These are phyloP conservation scores for Aquanectria penicillioides DNA, from an alignment of 2,329 filamentous ascomycete genomes.

Conservation along the genomic window DNA sequence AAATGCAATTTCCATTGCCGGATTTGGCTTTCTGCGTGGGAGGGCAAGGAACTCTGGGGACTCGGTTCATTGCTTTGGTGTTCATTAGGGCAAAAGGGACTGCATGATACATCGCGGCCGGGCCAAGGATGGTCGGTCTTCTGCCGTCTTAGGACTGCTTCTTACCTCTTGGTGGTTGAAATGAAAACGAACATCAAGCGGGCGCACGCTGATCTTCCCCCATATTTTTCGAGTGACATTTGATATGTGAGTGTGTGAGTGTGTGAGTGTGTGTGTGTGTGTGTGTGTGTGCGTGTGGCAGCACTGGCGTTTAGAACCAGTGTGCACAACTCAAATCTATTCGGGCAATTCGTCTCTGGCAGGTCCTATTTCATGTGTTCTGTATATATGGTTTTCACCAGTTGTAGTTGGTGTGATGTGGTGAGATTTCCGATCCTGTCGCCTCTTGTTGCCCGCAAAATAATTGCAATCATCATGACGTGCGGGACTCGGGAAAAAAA, in stretches of 20 bases:
- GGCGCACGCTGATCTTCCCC: slow-evolving; percentile 35
- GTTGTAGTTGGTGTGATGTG: not conserved
- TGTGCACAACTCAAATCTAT: no score
- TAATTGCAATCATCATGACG: slow-evolving; percentile 37
- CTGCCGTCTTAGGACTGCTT: slow-evolving; percentile 57
- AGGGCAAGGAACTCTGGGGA: slow-evolving; percentile 48
- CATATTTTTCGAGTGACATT: slow-evolving; percentile 34
- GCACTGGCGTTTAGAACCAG: no score
- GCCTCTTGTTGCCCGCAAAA: not conserved
- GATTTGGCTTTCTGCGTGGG: slow-evolving; percentile 48
- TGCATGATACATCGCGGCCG: slow-evolving; percentile 57
- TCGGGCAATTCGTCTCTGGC: no score
- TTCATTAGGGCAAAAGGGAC: slow-evolving; percentile 62
- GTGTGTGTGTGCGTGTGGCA: no score
- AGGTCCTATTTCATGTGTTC: no score
- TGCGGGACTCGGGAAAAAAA: slow-evolving; percentile 41
- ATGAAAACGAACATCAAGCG: slow-evolving; percentile 56
- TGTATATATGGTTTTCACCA: not conserved
- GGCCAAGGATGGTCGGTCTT: slow-evolving; percentile 53
- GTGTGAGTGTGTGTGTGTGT: no score
- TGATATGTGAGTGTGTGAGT: not conserved
- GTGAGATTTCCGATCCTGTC: slow-evolving; percentile 1
- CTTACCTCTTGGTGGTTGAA: slow-evolving; percentile 58
- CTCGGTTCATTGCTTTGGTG: slow-evolving; percentile 64
- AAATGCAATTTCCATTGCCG: slow-evolving; percentile 57